Evolutionary conservation across 768 basidiomycete genomes (phyloP), one percentile per base, ranked within the genome.

Genomic region (Hortiboletus campestris): DNA sequence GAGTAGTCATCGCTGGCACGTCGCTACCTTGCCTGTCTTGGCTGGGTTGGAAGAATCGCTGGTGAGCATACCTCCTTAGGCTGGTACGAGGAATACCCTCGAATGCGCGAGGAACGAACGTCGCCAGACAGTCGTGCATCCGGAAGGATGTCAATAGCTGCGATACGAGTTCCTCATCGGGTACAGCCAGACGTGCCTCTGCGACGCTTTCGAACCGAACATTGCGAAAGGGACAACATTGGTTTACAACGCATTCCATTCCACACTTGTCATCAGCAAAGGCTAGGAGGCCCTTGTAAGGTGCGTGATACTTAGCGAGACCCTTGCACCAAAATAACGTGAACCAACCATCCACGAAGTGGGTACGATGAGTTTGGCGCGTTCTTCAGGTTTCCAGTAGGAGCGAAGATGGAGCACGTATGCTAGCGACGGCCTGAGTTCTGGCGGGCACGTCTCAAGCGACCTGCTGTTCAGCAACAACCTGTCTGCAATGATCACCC

Each of bases 281-380:
- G n/a, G 56, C 31, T 11, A 60, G 29, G 32, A 41, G 49, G 29
- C 31, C 57, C 67, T 69, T 42, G 28, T 17, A 44, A 46, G 16
- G 16, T 2, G 17, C 28, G 42, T 13, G 44, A 19, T 13, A 6
- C 19, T 59, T 6, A 53, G 45, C 35, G 35, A 41, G n/a, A 29
- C 35, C 16, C n/a, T 45, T 39, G 41, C 13, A 9, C 38, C 35
- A 41, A 29, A 17, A 31, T 12, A 1, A 43, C 9, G 29, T 28
- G 41, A 43, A 58, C 67, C 1, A n/a, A 68, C 67, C 68, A 51
- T 65, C 67, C 67, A 70, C 46, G 50, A 56, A 8, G 59, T 42
- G 34, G 68, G 66, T 0, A 66, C 59, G 55, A 59, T 4, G 36
- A 67, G 59, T n/a, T 61, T 60, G 49, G 55, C 32, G 11, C 46